phyloP scores from a whole-genome alignment of 148 eudicot genomes.

The Salicornia ramosissima region DNA sequence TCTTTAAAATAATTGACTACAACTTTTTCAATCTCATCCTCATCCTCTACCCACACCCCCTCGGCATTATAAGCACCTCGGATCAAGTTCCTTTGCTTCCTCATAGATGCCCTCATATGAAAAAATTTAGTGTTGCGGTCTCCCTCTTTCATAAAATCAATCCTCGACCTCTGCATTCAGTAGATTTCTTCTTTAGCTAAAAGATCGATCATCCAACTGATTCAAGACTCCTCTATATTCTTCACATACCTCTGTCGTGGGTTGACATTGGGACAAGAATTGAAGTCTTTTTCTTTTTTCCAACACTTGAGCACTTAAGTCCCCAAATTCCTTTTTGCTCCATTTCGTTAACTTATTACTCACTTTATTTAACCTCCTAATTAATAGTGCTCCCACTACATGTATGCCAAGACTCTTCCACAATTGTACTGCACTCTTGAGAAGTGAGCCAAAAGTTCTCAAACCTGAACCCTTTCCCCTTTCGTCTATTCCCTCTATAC shows the following conservation, averaged over 20 bases:
- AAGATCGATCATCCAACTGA: not conserved
- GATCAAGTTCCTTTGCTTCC: not conserved
- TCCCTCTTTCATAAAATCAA: not conserved
- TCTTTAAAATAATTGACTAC: not conserved
- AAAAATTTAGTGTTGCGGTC: not conserved
- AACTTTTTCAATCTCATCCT: not conserved
- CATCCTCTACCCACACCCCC: not conserved
- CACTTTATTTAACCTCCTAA: not conserved
- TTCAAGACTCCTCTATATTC: not conserved
- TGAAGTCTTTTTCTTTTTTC: not conserved
- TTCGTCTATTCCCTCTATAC: not conserved
- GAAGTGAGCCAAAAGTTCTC: not conserved
- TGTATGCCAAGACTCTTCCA: not conserved
- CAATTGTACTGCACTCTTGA: not conserved
- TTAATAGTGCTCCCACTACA: not conserved
- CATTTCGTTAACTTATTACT: not conserved
- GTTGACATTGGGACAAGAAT: not conserved
- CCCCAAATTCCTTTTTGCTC: not conserved
- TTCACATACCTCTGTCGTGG: not conserved
- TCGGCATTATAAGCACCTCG: not conserved
- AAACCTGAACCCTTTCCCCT: not conserved
- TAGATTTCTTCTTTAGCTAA: too few species aligned
- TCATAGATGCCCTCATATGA: not conserved
- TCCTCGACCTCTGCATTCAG: not conserved
- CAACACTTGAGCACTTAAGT: not conserved